phyloP scores from a whole-genome alignment of 768 basidiomycete species.

The Mrakia frigida region DNA sequence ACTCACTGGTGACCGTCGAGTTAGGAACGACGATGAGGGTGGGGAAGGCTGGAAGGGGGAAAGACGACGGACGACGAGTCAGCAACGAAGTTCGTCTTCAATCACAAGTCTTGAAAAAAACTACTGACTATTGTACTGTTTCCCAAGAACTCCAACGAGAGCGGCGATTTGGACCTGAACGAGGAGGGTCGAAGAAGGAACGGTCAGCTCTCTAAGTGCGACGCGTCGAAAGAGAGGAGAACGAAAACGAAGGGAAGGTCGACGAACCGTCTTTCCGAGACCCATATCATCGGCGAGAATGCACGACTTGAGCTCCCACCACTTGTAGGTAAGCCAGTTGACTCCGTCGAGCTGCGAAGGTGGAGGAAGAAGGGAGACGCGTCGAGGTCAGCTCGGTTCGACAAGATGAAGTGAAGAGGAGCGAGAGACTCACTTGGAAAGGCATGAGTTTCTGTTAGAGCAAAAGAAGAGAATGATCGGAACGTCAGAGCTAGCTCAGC shows the following conservation, averaged over 20 bases:
- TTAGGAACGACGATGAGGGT: conserved; percentile 91
- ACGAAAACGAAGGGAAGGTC: background rate
- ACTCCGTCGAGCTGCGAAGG: conserved; percentile 43
- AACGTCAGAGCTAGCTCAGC: background rate
- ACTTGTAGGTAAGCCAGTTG: conserved; percentile 48
- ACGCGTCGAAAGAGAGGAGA: background rate
- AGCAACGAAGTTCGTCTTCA: background rate
- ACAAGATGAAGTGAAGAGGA: background rate
- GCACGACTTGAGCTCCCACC: conserved; percentile 41
- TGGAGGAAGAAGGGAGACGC: conserved; percentile 13
- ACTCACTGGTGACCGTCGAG: conserved; percentile 48
- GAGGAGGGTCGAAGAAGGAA: conserved; percentile 64
- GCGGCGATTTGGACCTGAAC: conserved; percentile 69
- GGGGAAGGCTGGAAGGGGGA: conserved; percentile 53
- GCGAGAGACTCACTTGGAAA: conserved; percentile 61
- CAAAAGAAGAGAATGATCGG: background rate
- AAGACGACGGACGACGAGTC: background rate
- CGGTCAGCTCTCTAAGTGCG: conserved; percentile 54
- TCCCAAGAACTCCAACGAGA: conserved; percentile 64
- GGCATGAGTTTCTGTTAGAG: conserved; percentile 57
- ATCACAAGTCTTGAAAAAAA: no score
- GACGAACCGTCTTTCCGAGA: conserved; percentile 51
- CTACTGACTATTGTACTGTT: conserved; percentile 46
- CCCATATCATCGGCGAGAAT: conserved; percentile 96
- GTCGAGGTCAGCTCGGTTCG: background rate